A percentile compares a stretch with the other conserved stretches of the same genome.
These are phyloP conservation scores for Trichoderma sp. DNA, from an alignment of 2,329 filamentous ascomycete species.

Conservation along the genomic window DNA sequence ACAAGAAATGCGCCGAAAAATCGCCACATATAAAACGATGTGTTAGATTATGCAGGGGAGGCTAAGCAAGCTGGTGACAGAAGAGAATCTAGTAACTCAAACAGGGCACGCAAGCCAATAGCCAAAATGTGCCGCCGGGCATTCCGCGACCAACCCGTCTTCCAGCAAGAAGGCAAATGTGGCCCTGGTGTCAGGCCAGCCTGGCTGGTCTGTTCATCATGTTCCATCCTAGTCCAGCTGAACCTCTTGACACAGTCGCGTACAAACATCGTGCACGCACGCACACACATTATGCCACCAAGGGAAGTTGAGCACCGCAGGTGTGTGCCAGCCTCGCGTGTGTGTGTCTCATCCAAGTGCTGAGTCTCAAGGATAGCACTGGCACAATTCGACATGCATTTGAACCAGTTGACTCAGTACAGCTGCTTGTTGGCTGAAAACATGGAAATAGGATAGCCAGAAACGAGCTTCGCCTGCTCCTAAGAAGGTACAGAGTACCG, in stretches of 20 bases:
- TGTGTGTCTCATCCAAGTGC: constrained; percentile 15
- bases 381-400: background rate
- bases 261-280: constrained; percentile 8
- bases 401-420: background rate
- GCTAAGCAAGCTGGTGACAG: background rate
- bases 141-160: background rate
- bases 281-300: background rate
- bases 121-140: background rate
- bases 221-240: constrained; percentile 24
- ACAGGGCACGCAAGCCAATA: background rate
- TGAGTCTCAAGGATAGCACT: background rate
- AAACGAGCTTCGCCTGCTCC: background rate
- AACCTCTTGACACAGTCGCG: constrained; percentile 5
- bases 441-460: background rate
- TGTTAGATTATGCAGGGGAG: background rate
- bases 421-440: background rate
- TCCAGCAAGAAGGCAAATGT: background rate
- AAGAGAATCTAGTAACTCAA: background rate
- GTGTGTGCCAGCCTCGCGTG: constrained; percentile 3
- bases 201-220: background rate
- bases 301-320: constrained; percentile 8
- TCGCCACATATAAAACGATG: background rate
- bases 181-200: background rate
- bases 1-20: background rate
- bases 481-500: background rate